Percentiles rank a stretch among this genome's conserved stretches.
Conservation (phyloP, 306 rosid species). For the Cicer bijugum region DNA sequence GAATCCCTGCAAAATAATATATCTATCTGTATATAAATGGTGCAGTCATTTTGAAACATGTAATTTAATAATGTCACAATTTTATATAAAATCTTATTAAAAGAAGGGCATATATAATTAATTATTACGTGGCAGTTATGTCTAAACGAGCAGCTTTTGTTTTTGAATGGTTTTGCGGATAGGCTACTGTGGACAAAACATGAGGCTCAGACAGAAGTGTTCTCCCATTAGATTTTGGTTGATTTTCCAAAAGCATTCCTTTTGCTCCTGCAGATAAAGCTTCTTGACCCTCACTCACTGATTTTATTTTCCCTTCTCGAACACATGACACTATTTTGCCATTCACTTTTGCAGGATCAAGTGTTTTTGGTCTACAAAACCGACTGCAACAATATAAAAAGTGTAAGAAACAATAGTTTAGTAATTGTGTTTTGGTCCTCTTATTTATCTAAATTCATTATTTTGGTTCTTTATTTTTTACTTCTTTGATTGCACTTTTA, state of each 20-base stretch:
- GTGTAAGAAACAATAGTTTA: background rate
- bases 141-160: background rate
- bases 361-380: conserved; percentile 52
- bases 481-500: too few species aligned
- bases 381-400: conserved; percentile 3
- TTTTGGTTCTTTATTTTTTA: too few species aligned
- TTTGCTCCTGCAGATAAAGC: conserved; percentile 59
- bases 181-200: conserved; percentile 47
- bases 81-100: background rate
- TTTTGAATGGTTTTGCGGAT: accelerated
- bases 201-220: conserved; percentile 61
- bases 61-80: background rate
- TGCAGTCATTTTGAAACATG: background rate
- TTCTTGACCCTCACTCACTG: conserved; percentile 49
- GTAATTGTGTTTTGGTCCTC: too few species aligned
- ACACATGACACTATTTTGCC: conserved; percentile 61
- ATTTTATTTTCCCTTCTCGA: conserved; percentile 54
- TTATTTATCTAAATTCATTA: too few species aligned
- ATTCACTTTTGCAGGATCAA: conserved; percentile 58
- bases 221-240: conserved; percentile 30
- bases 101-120: too few species aligned
- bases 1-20: conserved; percentile 28
- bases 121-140: conserved; percentile 33
- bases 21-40: background rate
- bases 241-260: conserved; percentile 61